Evolutionary conservation across 352 stramenopile genomes (phyloP).

Genomic region (Plasmopara viticola): DNA sequence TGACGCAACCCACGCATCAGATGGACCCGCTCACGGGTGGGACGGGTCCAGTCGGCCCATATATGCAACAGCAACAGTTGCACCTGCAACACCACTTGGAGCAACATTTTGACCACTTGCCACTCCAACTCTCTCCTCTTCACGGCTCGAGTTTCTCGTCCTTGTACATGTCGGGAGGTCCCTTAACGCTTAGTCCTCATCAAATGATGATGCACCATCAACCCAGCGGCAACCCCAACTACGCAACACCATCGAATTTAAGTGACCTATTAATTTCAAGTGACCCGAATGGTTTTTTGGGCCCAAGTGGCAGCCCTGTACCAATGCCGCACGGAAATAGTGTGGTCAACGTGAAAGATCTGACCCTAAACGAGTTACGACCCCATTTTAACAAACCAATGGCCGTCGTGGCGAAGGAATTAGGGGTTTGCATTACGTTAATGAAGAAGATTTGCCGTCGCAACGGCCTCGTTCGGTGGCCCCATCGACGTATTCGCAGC

Average conservation of each 20-base stretch:
- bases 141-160: slow-evolving; percentile 20
- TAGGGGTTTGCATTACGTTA: slow-evolving; percentile 80
- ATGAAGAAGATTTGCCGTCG: slow-evolving; percentile 86
- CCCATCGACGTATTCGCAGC: slow-evolving; percentile 74
- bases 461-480: slow-evolving; percentile 76
- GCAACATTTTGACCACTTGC: slow-evolving; percentile 3
- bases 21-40: slow-evolving; percentile 26
- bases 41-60: slow-evolving; percentile 28
- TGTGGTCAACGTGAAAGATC: slow-evolving; percentile 65
- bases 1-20: slow-evolving; percentile 25
- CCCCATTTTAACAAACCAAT: slow-evolving; percentile 84
- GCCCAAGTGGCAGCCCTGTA: slow-evolving; percentile 35
- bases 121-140: slow-evolving; percentile 24
- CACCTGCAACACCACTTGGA: slow-evolving; percentile 20
- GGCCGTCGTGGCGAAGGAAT: slow-evolving; percentile 71
- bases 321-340: slow-evolving; percentile 27
- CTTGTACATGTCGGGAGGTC: slow-evolving; percentile 29
- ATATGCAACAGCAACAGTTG: slow-evolving; percentile 31
- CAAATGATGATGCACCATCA: slow-evolving; percentile 27
- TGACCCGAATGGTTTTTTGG: slow-evolving; percentile 34
- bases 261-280: slow-evolving; percentile 44
- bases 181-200: slow-evolving; percentile 26
- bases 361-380: slow-evolving; percentile 75
- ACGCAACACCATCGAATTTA: slow-evolving; percentile 26
- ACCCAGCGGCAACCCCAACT: slow-evolving; percentile 16